Evolutionary conservation across 73 alveolate genomes (phyloP).

Genomic region (Paramecium tetraurelia): DNA sequence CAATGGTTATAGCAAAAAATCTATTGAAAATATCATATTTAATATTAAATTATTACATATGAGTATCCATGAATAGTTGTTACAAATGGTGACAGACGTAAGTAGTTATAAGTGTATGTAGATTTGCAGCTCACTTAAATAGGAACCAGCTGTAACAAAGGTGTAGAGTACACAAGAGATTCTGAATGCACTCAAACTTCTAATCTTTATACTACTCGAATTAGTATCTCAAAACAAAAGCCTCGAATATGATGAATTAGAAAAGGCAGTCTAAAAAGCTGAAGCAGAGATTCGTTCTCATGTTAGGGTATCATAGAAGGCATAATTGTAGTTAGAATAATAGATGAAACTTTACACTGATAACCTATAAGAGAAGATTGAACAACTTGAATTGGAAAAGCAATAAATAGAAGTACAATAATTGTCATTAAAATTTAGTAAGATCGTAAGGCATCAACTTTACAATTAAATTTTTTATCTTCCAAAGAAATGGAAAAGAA

Average conservation of each 20-base stretch:
- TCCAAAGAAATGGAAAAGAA: neutral
- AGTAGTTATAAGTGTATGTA: neutral
- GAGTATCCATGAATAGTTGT: conserved; percentile 1
- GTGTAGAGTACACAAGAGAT: neutral
- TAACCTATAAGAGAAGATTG: neutral
- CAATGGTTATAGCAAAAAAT: conserved; percentile 71
- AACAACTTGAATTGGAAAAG: neutral
- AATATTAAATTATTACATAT: neutral
- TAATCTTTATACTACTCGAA: neutral
- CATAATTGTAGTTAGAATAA: neutral
- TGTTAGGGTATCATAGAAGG: neutral
- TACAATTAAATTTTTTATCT: neutral
- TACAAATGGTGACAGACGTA: neutral
- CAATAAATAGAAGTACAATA: neutral
- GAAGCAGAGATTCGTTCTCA: conserved; percentile 14
- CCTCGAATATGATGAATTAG: neutral
- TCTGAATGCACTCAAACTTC: neutral
- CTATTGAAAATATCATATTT: conserved; percentile 17
- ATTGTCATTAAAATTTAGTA: neutral
- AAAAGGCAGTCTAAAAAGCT: neutral
- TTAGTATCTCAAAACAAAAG: neutral
- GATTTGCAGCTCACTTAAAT: neutral
- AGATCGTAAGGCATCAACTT: neutral
- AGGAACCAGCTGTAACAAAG: neutral
- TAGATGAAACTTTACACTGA: neutral